Evolutionary conservation across 192 early-diverging fungal species (phyloP), one percentile per base, ranked within the genome.

Genomic region (Podila epigama): DNA sequence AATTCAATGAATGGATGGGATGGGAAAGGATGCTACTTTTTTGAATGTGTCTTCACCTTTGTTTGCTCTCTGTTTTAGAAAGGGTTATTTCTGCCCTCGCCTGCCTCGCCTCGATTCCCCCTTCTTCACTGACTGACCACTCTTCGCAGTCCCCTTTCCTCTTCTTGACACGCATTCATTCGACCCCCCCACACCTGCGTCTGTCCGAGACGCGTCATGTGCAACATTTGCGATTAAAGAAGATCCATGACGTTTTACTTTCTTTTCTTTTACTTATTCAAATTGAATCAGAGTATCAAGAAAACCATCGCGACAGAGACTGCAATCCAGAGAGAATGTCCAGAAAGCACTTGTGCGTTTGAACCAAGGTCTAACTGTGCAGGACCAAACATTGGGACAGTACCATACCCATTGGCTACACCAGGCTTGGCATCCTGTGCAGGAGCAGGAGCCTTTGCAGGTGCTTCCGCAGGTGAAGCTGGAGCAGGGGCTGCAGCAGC

Each of bases 381-480:
- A 35, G 71, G 71, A 1, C 71, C 71, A 67, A 75, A 75, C 71
- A 75, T 67, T 2, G 71, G 71, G 4, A 75, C 71, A 0, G 58
- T 75, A 5, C 64, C 71, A 32, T 62, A 75, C 7, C 48, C 56
- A 31, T 13, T 31, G 32, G 20, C 31, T 13, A 27, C 22, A 8
- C 27, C 20, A 9, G 39, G 2, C 58, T 36, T 59, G 29, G 55
- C 20, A 7, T n/a, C 22, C 51, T 12, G 29, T n/a, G 16, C 18
- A 4, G n/a, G 55, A 8, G 32, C 4, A 4, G 0, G 0, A 2
- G 13, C 52, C 7, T 15, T 28, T 32, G 4, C 32, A n/a, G 28
- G 55, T 20, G 11, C 18, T 33, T 37, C 29, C n/a, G 32, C 18
- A 1, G 27, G 51, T 27, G n/a, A 28, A 27, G 27, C 25, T 29